These are phyloP conservation scores for Hirsutella rhossiliensis DNA, from an alignment of 2,329 filamentous ascomycete genomes.

Conservation along the genomic window DNA sequence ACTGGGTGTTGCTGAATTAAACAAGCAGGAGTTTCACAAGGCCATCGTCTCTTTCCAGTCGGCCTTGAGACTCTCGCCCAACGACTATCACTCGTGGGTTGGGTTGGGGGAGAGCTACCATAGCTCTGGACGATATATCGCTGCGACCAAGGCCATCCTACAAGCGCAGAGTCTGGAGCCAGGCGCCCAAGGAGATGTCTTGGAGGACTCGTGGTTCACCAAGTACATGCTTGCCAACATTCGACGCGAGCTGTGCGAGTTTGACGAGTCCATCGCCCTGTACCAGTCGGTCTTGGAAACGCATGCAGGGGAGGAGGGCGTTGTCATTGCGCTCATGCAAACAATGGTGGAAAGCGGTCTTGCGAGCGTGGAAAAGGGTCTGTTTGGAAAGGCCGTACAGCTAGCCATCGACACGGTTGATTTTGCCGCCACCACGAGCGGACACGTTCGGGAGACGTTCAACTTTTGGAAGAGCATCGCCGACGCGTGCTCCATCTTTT, in stretches of 20 bases:
- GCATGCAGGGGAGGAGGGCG: constrained; percentile 68
- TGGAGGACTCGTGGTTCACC: constrained; percentile 79
- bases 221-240: constrained; percentile 96
- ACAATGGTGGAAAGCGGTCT: constrained; percentile 74
- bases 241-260: constrained; percentile 82
- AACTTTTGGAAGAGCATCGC: constrained; percentile 92
- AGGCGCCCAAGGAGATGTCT: constrained; percentile 33
- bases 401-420: constrained; percentile 58
- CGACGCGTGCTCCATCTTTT: constrained; percentile 79
- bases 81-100: constrained; percentile 92
- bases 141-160: constrained; percentile 82
- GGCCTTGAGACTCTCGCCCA: constrained; percentile 69
- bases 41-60: constrained; percentile 88
- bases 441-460: constrained; percentile 58
- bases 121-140: constrained; percentile 83
- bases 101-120: constrained; percentile 96
- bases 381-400: constrained; percentile 72
- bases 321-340: constrained; percentile 78
- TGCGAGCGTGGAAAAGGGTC: constrained; percentile 65
- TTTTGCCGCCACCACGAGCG: constrained; percentile 54
- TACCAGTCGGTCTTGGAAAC: constrained; percentile 62
- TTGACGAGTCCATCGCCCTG: constrained; percentile 65
- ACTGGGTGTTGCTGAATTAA: constrained; percentile 85
- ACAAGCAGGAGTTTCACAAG: constrained; percentile 80
- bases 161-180: constrained; percentile 70